Conservation (phyloP, 495 filamentous ascomycete genomes). For the Chaetomium cochliodes region DNA sequence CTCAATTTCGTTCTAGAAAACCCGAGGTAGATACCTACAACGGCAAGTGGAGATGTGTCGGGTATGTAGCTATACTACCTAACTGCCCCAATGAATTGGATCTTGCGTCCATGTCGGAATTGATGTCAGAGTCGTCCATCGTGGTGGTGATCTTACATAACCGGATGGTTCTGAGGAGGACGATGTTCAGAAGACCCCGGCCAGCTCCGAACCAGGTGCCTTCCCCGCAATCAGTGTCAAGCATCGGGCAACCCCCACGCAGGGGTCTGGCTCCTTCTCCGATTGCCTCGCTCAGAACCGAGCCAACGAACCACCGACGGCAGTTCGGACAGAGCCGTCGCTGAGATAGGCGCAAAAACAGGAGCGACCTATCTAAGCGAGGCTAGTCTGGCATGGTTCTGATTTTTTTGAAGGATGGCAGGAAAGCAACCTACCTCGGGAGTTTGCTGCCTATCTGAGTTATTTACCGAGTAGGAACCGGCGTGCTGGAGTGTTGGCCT, state of each 20-base stretch:
- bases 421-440: not conserved
- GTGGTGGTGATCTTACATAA: too few species aligned
- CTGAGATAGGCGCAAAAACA: not conserved
- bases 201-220: not conserved
- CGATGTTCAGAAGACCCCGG: not conserved
- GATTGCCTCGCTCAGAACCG: not conserved
- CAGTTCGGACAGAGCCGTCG: not conserved
- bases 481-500: too few species aligned
- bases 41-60: too few species aligned
- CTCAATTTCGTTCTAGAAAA: too few species aligned
- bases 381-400: too few species aligned
- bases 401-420: not conserved
- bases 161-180: too few species aligned
- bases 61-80: too few species aligned
- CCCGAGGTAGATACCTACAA: too few species aligned
- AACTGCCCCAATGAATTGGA: too few species aligned
- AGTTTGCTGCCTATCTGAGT: not conserved
- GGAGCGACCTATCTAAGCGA: not conserved
- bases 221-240: constrained; percentile 6
- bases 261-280: constrained; percentile 6
- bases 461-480: not conserved
- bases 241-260: not conserved
- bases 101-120: too few species aligned
- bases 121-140: too few species aligned
- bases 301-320: too few species aligned